Conservation (phyloP, 1,284 basidiomycete species). For the Puccinia polysora region DNA sequence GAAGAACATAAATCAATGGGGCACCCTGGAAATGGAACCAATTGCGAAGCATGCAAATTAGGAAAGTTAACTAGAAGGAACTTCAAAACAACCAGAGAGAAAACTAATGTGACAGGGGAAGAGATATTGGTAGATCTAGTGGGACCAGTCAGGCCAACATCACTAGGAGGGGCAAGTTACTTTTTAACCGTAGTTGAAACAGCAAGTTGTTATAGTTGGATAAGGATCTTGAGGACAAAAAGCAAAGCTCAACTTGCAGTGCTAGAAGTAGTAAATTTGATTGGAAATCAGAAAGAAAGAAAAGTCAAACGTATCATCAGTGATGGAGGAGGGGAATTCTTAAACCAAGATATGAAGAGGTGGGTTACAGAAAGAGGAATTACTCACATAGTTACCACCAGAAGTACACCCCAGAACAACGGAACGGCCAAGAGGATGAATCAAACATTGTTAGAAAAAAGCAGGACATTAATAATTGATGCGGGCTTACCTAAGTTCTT, state of each 20-base stretch:
- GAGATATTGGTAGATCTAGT: constrained; percentile 11
- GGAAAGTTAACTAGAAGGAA: background rate
- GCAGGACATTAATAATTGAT: background rate
- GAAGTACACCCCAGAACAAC: constrained; percentile 20
- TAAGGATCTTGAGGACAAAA: background rate
- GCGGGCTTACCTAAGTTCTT: background rate
- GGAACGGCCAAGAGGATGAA: constrained; percentile 1
- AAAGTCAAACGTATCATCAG: constrained; percentile 11
- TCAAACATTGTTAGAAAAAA: background rate
- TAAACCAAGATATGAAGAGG: background rate
- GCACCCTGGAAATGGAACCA: background rate
- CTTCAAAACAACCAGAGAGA: constrained; percentile 1
- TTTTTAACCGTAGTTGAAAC: constrained; percentile 2
- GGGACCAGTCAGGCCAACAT: constrained; percentile 16
- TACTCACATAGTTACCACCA: background rate
- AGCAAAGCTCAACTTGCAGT: background rate
- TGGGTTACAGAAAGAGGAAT: constrained; percentile 7
- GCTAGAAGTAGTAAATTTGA: background rate
- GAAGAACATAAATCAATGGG: background rate
- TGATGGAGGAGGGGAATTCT: constrained; percentile 14
- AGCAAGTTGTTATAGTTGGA: background rate
- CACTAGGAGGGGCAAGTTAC: constrained; percentile 8
- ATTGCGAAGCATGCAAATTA: constrained; percentile 12
- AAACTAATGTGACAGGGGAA: background rate
- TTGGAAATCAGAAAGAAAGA: background rate